phyloP scores from a whole-genome alignment of 1,284 basidiomycete species.

The Marasmius tenuissimus region DNA sequence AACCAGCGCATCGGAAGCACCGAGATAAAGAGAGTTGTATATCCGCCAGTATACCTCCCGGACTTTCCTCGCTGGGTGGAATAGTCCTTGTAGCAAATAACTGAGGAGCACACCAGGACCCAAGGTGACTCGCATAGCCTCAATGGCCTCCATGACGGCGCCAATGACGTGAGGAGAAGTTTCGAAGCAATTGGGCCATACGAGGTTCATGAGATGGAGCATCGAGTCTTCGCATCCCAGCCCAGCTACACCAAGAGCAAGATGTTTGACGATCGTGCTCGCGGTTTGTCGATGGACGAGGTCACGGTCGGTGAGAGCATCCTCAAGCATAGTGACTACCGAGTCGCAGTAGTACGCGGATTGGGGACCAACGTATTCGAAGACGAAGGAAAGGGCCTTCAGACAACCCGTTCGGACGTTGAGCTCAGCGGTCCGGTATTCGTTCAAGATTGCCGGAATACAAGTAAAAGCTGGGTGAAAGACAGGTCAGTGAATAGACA shows the following conservation, averaged over 20 bases:
- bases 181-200: slow-evolving; percentile 99
- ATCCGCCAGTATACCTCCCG: slow-evolving; percentile 95
- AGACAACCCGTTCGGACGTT: slow-evolving; percentile 99
- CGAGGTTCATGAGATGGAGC: slow-evolving; percentile 96
- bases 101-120: slow-evolving; percentile 92
- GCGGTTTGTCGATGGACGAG: slow-evolving; percentile 98
- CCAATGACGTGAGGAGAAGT: slow-evolving; percentile 98
- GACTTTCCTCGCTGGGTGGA: slow-evolving; percentile 96
- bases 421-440: slow-evolving; percentile 96
- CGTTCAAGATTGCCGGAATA: slow-evolving; percentile 98
- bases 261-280: slow-evolving; percentile 98
- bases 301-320: slow-evolving; percentile 96
- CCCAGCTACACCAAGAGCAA: slow-evolving; percentile 95
- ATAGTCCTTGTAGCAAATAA: slow-evolving; percentile 90
- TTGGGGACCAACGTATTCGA: slow-evolving; percentile 99
- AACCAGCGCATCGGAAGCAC: slow-evolving; percentile 87
- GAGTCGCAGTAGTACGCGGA: slow-evolving; percentile 98
- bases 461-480: slow-evolving; percentile 84
- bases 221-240: slow-evolving; percentile 98
- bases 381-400: slow-evolving; percentile 97
- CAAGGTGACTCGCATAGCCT: slow-evolving; percentile 94
- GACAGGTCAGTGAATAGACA: slow-evolving; percentile 19
- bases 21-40: slow-evolving; percentile 90
- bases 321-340: slow-evolving; percentile 96
- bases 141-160: slow-evolving; percentile 94